Evolutionary conservation across 495 filamentous ascomycete genomes (phyloP), one percentile per base, ranked within the genome.

Genomic region (Saxophila tyrrhenica): DNA sequence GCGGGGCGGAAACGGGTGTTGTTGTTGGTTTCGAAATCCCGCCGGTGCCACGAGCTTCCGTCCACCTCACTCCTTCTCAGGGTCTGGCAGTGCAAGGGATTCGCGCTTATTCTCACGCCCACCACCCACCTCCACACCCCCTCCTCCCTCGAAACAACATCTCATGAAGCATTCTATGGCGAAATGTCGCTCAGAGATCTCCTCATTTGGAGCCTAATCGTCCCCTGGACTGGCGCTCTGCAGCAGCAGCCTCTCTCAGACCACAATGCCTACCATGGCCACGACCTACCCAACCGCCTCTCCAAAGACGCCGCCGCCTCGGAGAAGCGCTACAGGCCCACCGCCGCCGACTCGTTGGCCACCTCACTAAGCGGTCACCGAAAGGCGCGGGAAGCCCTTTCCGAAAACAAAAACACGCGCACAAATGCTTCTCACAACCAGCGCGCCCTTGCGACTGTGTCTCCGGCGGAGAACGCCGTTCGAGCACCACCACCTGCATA

Each of bases 381-480:
- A 8, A 50, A 29, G 10, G 43, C n/a, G n/a, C 51, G 50, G 7
- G 51, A 54, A 25, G 54, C 50, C 23, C 21, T 54, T 42, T 25
- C 38, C 17, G 23, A 62, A 49, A 65, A 68, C 62, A 64, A 69
- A 60, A 54, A 60, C 61, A 62, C 13, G 38, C 56, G 43, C 50
- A 44, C 44, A 20, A 39, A 49, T 65, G 69, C 68, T 35, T 73
- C 78, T 72, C 74, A 79, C 75, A 84, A 91, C 84, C 87, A 79
- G 86, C 86, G 88, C 86, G 88, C 88, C 84, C 81, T 89, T 73
- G 81, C 85, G 76, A 87, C 87, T 80, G 79, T 87, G 76, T 88
- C 89, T 94, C 87, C 87, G 84, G 87, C 87, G 48, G 61, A 55
- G 13, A 43, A 47, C 25, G 62, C 66, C 60, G 69, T 68, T 39